Conservation (phyloP, 1,284 basidiomycete genomes). For the Microbotryum scabiosae region DNA sequence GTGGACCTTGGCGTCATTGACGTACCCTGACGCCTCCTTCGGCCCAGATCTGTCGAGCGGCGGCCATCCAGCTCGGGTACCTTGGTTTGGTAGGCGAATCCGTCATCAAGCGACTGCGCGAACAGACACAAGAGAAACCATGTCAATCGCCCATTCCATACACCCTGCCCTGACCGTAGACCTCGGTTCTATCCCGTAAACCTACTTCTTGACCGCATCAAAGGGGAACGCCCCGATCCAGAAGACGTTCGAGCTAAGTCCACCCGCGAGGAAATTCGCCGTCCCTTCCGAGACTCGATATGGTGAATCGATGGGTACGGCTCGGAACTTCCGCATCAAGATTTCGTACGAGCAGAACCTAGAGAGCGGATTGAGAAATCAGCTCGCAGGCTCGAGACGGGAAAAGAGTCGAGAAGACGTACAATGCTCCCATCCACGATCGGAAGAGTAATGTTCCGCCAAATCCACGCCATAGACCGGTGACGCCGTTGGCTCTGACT, state of each 20-base stretch:
- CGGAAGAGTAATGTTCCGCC: slow-evolving; percentile 41
- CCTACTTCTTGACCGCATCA: slow-evolving; percentile 67
- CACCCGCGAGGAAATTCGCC: slow-evolving; percentile 58
- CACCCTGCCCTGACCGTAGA: too few species aligned
- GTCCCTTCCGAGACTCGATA: slow-evolving; percentile 53
- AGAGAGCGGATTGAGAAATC: neutral
- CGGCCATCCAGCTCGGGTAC: slow-evolving; percentile 47
- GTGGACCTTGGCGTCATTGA: neutral
- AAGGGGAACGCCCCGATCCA: slow-evolving; percentile 59
- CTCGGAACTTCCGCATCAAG: slow-evolving; percentile 31
- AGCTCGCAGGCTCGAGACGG: neutral
- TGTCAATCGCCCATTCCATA: too few species aligned
- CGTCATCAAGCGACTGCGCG: slow-evolving; percentile 39
- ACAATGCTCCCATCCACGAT: slow-evolving; percentile 38
- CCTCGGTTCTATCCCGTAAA: too few species aligned
- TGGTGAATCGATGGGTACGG: slow-evolving; percentile 14
- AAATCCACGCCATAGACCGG: slow-evolving; percentile 39
- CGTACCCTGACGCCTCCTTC: slow-evolving; percentile 45
- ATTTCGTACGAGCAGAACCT: slow-evolving; percentile 40
- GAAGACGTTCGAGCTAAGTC: slow-evolving; percentile 39
- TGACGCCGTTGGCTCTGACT: slow-evolving; percentile 33
- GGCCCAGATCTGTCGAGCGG: slow-evolving; percentile 48
- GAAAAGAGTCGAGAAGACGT: slow-evolving; percentile 22
- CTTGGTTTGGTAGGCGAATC: slow-evolving; percentile 50
- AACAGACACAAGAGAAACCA: too few species aligned